Base-by-base conservation (phyloP, 2,329 filamentous ascomycete genomes). In the Aspergillus brunneoviolaceus region DNA sequence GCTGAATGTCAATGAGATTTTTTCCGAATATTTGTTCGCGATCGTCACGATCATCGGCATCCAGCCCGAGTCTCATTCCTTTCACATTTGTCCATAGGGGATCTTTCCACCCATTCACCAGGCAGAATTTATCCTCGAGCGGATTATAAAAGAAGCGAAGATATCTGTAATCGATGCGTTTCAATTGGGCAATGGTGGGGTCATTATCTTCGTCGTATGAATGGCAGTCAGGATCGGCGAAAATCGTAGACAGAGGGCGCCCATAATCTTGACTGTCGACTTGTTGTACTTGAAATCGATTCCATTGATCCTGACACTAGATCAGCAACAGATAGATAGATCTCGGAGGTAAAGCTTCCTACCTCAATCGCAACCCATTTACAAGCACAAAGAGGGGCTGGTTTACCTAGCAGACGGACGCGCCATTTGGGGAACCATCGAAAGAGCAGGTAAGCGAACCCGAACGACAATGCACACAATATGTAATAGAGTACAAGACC, bases 141-240 rank as follows among this genome's bases (percentile, higher is more conserved):
- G 94, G 92, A 70, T 99, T 91, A 72, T 90, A 98, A 72, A 89
- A 94, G 69, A 99, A 92, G 53, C 92, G 89, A 63, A 99, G 89
- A 72, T 99, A 98, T 65, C 95, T 89, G 76, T 98, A 99, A 70
- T 96, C 91, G 59, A 99, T 80, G 56, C 88, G 89, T 27, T 89
- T 87, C 19, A 99, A 82, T 61, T 89, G 81, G 16, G 85, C 82
- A 64, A 99, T 80, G 25, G 95, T 84, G 2, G 92, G 92, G 69
- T 96, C 92, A 60, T 84, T 81, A 48, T 88, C 86, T 69, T 90
- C 87, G 60, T 90, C 86, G 23, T 86, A 59, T 81, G 80, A 60
- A 81, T 84, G 52, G 81, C 85, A 73, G 84, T 87, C 21, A 75
- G 74, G 67, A 25, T 73, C 69, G 12, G 78, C 76, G 66, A 83